These are phyloP conservation scores for Umbelopsis vinacea DNA, from an alignment of 192 early-diverging fungal species.

Conservation along the genomic window DNA sequence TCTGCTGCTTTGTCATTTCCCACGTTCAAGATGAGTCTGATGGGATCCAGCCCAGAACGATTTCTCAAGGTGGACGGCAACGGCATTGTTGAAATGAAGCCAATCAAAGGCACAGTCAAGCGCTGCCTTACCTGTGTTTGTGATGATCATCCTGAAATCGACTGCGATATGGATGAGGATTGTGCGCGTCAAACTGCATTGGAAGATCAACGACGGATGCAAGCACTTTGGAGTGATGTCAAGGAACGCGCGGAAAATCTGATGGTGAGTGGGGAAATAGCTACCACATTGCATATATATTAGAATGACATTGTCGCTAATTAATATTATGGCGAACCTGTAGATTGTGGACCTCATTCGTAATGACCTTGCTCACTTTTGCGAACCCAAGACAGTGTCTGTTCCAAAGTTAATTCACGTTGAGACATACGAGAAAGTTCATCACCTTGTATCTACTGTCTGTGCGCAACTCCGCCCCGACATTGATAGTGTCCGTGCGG, in stretches of 20 bases:
- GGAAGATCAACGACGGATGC: constrained; percentile 47
- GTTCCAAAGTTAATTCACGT: constrained; percentile 88
- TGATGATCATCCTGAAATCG: constrained; percentile 42
- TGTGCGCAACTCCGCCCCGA: constrained; percentile 60
- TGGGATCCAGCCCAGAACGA: constrained; percentile 70
- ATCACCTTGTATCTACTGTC: constrained; percentile 92
- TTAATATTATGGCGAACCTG: not conserved
- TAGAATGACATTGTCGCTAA: no score
- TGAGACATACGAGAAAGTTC: constrained; percentile 89
- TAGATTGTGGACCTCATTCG: constrained; percentile 96
- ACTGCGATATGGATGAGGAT: constrained; percentile 29
- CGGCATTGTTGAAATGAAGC: constrained; percentile 86
- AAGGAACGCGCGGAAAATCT: constrained; percentile 97
- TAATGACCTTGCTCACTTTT: constrained; percentile 86
- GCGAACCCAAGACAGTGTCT: constrained; percentile 61
- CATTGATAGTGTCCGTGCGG: constrained; percentile 69
- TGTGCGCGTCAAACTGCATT: constrained; percentile 39
- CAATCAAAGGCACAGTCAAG: constrained; percentile 88
- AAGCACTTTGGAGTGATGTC: constrained; percentile 62
- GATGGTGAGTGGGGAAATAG: constrained; percentile 67
- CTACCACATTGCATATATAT: not conserved
- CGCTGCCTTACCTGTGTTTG: constrained; percentile 53
- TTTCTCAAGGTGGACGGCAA: constrained; percentile 61
- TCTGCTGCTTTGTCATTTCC: constrained; percentile 72
- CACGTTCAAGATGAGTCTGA: constrained; percentile 29